Percentiles rank a stretch among this genome's conserved stretches.
These are phyloP conservation scores for Cudoniella acicularis DNA, from an alignment of 495 filamentous ascomycete genomes.

Conservation along the genomic window DNA sequence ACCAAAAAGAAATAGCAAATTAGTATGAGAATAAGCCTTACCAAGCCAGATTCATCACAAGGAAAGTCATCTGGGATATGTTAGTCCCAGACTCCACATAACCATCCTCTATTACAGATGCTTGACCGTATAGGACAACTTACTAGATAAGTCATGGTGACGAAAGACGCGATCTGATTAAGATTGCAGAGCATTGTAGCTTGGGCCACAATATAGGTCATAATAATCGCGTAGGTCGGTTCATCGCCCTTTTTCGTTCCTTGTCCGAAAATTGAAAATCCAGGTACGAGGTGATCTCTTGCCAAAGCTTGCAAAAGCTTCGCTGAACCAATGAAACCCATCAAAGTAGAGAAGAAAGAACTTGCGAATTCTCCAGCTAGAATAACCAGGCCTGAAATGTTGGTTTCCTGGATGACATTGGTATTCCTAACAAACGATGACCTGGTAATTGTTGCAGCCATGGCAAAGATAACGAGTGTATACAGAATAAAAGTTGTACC, in stretches of 20 bases:
- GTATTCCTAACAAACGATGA: constrained; percentile 69
- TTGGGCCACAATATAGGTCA: constrained; percentile 74
- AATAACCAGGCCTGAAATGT: constrained; percentile 65
- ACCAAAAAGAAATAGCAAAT: no score
- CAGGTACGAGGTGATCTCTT: constrained; percentile 74
- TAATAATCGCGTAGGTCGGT: constrained; percentile 69
- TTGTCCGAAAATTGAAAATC: constrained; percentile 69
- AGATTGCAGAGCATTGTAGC: constrained; percentile 79
- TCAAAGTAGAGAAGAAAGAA: constrained; percentile 78
- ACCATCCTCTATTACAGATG: no score
- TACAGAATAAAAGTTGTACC: constrained; percentile 74
- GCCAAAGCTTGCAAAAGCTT: constrained; percentile 84
- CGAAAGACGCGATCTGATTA: constrained; percentile 83
- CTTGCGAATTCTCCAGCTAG: constrained; percentile 80
- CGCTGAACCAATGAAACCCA: constrained; percentile 85
- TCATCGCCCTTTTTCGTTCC: constrained; percentile 74
- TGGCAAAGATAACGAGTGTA: constrained; percentile 69
- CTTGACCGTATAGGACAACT: no score
- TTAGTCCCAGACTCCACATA: no score
- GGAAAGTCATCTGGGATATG: constrained; percentile 55
- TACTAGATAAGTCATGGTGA: constrained; percentile 86
- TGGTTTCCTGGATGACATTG: constrained; percentile 78
- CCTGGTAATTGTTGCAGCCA: constrained; percentile 75
- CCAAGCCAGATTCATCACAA: constrained; percentile 82
- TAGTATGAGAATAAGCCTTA: no score